phyloP scores from a whole-genome alignment of 116 monocot genomes.

The Posidonia oceanica region DNA sequence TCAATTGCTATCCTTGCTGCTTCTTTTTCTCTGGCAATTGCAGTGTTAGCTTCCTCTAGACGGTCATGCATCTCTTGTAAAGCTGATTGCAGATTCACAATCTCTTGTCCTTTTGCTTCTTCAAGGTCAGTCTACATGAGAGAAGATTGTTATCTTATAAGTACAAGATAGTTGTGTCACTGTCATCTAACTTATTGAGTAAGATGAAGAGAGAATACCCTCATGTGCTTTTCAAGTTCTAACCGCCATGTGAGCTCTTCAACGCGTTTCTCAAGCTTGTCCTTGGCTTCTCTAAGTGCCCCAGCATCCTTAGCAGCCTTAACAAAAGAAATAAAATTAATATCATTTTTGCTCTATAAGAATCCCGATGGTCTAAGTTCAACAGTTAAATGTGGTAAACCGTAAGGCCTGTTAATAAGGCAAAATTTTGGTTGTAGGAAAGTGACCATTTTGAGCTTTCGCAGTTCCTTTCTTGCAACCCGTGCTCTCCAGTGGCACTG shows the following conservation, averaged over 20 bases:
- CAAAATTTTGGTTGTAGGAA: neutral
- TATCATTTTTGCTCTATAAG: neutral
- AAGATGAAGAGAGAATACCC: conserved; percentile 39
- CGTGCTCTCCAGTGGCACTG: conserved; percentile 98
- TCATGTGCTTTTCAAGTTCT: conserved; percentile 84
- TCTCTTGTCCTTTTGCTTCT: conserved; percentile 90
- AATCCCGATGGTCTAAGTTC: neutral
- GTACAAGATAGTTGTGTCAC: neutral
- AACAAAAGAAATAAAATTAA: conserved; percentile 7
- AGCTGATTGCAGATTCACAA: conserved; percentile 52
- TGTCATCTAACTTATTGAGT: neutral
- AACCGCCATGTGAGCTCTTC: conserved; percentile 98
- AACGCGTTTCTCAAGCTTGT: conserved; percentile 89
- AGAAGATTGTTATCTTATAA: neutral
- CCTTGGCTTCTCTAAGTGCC: conserved; percentile 96
- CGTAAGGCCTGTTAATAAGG: neutral
- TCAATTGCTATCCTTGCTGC: conserved; percentile 79
- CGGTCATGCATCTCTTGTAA: conserved; percentile 70
- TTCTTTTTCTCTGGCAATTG: conserved; percentile 72
- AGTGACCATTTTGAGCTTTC: conserved; percentile 79
- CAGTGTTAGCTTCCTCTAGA: conserved; percentile 55
- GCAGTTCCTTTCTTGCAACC: conserved; percentile 78
- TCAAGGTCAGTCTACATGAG: conserved; percentile 63
- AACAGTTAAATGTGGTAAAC: neutral
- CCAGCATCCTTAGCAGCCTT: conserved; percentile 97